A percentile compares a stretch with the other conserved stretches of the same genome.
Evolutionary conservation across 345 rosid genomes (phyloP).

Genomic region (Sonneratia caseolaris): DNA sequence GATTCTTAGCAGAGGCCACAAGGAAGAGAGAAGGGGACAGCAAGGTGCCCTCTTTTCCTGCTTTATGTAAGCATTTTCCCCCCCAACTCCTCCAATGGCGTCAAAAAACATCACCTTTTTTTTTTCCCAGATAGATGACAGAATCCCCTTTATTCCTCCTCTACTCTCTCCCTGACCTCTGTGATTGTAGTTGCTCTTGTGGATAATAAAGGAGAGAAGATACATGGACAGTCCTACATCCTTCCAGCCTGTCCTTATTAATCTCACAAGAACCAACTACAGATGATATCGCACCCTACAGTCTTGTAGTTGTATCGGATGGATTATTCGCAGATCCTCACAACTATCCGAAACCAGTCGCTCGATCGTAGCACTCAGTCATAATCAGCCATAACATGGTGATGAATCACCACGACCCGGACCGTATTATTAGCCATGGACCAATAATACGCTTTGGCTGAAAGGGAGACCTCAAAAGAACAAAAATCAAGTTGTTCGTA

Average conservation of each 20-base stretch:
- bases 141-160: no score
- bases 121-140: not conserved
- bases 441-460: no score
- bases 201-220: no score
- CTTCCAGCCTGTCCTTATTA: conserved; percentile 62
- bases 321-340: not conserved
- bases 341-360: not conserved
- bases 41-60: conserved; percentile 21
- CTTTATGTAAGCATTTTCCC: conserved; percentile 29
- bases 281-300: not conserved
- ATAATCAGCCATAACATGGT: no score
- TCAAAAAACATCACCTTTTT: conserved; percentile 9
- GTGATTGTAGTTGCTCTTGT: no score
- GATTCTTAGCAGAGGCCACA: conserved; percentile 56
- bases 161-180: no score
- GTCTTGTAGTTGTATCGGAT: not conserved
- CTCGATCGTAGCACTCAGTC: no score
- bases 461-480: no score
- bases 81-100: conserved; percentile 6
- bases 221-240: conserved; percentile 18
- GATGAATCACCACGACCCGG: no score
- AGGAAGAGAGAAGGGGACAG: conserved; percentile 19
- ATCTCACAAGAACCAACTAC: not conserved
- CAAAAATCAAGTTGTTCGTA: no score
- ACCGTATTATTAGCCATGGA: no score